Percentiles rank a stretch among this genome's conserved stretches.
Conservation (phyloP, 106 monocot species). For the Alisma plantagoaquatica region DNA sequence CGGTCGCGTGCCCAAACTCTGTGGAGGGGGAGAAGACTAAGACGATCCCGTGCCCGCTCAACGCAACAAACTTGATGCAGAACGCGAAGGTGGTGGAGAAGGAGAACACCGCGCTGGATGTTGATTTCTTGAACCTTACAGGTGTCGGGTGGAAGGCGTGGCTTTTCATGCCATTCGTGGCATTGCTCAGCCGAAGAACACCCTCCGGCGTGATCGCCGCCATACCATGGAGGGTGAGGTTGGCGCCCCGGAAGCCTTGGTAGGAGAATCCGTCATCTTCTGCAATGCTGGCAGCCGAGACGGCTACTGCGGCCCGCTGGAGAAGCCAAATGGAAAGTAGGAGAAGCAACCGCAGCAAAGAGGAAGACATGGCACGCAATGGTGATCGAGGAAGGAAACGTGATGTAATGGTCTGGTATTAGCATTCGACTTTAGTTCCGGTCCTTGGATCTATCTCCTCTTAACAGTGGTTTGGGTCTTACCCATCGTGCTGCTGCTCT, state of each 20-base stretch:
- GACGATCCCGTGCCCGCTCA: slow-evolving; percentile 16
- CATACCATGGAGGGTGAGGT: neutral
- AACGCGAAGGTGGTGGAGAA: slow-evolving; percentile 14
- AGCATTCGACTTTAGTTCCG: too few species aligned
- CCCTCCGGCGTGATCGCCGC: slow-evolving; percentile 11
- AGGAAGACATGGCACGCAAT: neutral
- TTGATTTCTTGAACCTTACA: slow-evolving; percentile 9
- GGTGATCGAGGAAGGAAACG: neutral
- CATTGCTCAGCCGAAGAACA: slow-evolving; percentile 11
- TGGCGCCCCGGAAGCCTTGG: slow-evolving; percentile 7
- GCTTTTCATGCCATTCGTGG: slow-evolving; percentile 3
- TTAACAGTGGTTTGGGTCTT: too few species aligned
- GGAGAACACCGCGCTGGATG: slow-evolving; percentile 4
- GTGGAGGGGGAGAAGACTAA: slow-evolving; percentile 7
- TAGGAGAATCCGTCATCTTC: neutral
- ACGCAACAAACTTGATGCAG: neutral
- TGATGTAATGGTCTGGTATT: too few species aligned
- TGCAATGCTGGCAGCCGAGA: neutral
- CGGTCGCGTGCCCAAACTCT: neutral
- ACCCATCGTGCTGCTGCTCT: too few species aligned
- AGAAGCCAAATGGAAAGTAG: neutral
- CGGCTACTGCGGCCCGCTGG: neutral
- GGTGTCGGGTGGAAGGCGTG: slow-evolving; percentile 9
- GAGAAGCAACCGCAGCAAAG: neutral
- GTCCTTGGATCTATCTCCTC: too few species aligned